Percentiles rank a stretch among this genome's conserved stretches.
These are phyloP conservation scores for Trichomonas vaginalis DNA, from an alignment of 208 protist genomes.

Conservation along the genomic window DNA sequence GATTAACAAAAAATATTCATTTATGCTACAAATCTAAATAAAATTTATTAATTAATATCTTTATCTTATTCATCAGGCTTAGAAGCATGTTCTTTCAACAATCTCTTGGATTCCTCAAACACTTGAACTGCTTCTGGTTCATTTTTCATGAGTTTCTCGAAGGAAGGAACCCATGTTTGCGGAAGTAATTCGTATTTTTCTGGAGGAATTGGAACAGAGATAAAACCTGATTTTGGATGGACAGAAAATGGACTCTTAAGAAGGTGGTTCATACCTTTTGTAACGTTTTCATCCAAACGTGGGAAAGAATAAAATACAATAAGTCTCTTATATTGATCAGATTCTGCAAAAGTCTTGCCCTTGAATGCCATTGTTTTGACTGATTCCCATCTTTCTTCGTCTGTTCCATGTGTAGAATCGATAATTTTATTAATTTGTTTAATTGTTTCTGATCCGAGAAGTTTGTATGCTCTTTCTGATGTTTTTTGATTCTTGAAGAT, in stretches of 20 bases:
- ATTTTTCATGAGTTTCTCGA: background rate
- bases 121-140: background rate
- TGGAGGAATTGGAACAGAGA: conserved; percentile 35
- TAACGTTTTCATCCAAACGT: conserved; percentile 82
- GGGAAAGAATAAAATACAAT: conserved; percentile 65
- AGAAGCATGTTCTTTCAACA: background rate
- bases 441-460: background rate
- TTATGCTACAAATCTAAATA: no score
- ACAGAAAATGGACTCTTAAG: conserved; percentile 85
- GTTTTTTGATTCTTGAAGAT: conserved; percentile 21
- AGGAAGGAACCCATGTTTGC: conserved; percentile 25
- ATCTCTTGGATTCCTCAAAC: background rate
- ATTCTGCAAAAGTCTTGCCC: background rate
- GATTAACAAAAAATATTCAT: no score
- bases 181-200: conserved; percentile 17
- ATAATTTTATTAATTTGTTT: background rate
- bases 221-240: conserved; percentile 37
- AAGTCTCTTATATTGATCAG: conserved; percentile 24
- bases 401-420: background rate
- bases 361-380: background rate
- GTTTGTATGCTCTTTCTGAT: background rate
- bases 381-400: background rate
- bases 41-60: background rate
- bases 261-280: conserved; percentile 80
- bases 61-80: background rate